These are phyloP conservation scores for Candida coquimbonensis DNA, from an alignment of 805 yeast genomes.

Conservation along the genomic window DNA sequence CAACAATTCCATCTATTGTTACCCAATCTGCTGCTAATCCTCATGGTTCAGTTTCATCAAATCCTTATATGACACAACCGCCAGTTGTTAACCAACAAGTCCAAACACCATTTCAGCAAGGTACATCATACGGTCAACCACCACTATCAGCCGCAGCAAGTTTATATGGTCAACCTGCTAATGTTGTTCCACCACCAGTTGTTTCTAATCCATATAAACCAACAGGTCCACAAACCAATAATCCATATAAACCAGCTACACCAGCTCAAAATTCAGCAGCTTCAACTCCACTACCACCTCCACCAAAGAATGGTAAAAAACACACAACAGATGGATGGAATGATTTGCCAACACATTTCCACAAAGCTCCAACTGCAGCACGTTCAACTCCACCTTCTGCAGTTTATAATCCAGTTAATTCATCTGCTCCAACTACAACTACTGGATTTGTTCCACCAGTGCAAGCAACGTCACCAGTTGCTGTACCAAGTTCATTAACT, in stretches of 20 bases:
- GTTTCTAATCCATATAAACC: constrained; percentile 17
- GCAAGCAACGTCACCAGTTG: not conserved
- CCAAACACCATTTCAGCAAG: not conserved
- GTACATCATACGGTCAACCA: not conserved
- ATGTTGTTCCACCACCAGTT: not conserved
- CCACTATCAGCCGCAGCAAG: constrained; percentile 4
- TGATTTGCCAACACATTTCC: constrained; percentile 53
- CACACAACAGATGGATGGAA: constrained; percentile 65
- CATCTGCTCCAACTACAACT: constrained; percentile 7
- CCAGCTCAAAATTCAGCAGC: constrained; percentile 21
- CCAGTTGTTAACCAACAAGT: constrained; percentile 7
- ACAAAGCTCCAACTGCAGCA: constrained; percentile 24
- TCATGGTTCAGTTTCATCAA: not conserved
- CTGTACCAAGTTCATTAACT: constrained; percentile 15
- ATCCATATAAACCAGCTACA: constrained; percentile 23
- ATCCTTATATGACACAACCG: constrained; percentile 3
- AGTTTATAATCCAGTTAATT: constrained; percentile 4
- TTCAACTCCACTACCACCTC: constrained; percentile 18
- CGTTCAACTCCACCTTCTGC: constrained; percentile 42
- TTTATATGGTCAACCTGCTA: constrained; percentile 11
- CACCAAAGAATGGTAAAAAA: constrained; percentile 25
- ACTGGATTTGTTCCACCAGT: constrained; percentile 21
- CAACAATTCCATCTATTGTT: not conserved
- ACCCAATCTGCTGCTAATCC: constrained; percentile 5
- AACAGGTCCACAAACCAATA: constrained; percentile 14